Base-by-base conservation (phyloP, 176 grass and related monocot genomes). In the Calamus simplicifolius region DNA sequence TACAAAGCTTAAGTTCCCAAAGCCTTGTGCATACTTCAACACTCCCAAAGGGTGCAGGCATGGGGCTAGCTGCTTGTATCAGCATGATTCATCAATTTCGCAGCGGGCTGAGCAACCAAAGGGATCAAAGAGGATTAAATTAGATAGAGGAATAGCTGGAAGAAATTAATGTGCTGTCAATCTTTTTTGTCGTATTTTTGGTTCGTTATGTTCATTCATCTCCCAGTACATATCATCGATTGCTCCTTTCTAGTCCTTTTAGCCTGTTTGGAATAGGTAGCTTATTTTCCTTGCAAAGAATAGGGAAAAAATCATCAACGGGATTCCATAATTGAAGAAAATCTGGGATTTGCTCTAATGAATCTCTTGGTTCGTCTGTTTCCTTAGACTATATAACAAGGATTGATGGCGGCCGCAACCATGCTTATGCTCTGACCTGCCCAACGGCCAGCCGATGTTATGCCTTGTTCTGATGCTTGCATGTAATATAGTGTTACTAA, bases 11-110 rank as follows among this genome's bases (percentile, higher is more conserved):
- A 89, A 79, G 80, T 62, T 71, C 54, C 78, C 75, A 25, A 98
- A 74, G 57, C 71, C 79, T 18, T 98, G 94, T 69, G 88, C 77
- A 15, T 92, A 81, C 19, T 98, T 83, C 51, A 98, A 98, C 56
- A 88, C 81, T 2, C 62, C 85, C 0, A 93, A 77, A 74, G 94
- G 94, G 14, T 98, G 94, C 59, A 66, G 85, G 4, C 78, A 89
- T 4, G 94, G 94, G 16, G 76, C 87, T 14, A 93, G 66, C 57
- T 98, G 94, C 79, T 78, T 78, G 0, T 98, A 88, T 65, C 62
- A 89, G 60, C 94, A 98, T 3, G 94, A 98, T 23, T 51, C 62
- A 29, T 83, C 81, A 48, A 67, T 79, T 6, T 51, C 59, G 0
- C 18, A 48, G 16, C 71, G 69, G 50, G 79, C 78, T 49, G 87